A percentile compares a stretch with the other conserved stretches of the same genome.
These are phyloP conservation scores for Camellia sinensis DNA, from an alignment of 148 eudicot genomes.

Conservation along the genomic window DNA sequence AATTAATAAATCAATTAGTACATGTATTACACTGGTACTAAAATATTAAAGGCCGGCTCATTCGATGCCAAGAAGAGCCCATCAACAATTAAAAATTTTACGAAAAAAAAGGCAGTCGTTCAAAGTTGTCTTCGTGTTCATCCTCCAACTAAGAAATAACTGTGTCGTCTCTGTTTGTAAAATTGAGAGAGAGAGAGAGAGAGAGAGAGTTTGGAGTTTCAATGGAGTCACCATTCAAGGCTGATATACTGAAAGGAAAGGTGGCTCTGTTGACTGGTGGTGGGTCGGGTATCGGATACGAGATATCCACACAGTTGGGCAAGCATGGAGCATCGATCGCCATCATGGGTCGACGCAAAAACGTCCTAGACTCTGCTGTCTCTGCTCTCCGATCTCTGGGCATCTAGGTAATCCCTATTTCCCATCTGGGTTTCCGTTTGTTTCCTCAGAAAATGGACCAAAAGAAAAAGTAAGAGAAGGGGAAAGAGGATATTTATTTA, in stretches of 20 bases:
- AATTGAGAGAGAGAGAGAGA: background rate
- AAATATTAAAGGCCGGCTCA: too few species aligned
- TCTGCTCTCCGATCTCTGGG: slow-evolving; percentile 51
- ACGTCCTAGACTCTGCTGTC: slow-evolving; percentile 61
- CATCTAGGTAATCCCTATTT: slow-evolving; percentile 35
- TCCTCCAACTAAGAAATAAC: too few species aligned
- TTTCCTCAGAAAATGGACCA: background rate
- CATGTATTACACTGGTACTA: too few species aligned
- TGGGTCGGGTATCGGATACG: slow-evolving; percentile 75
- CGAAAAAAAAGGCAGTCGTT: too few species aligned
- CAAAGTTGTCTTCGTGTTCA: too few species aligned
- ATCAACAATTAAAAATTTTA: too few species aligned
- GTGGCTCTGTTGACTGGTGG: slow-evolving; percentile 71
- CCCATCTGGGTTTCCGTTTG: slow-evolving; percentile 1
- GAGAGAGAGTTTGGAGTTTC: background rate
- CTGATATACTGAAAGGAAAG: slow-evolving; percentile 51
- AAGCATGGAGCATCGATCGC: slow-evolving; percentile 69
- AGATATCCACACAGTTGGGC: slow-evolving; percentile 56
- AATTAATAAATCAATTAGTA: too few species aligned
- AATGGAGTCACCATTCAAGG: slow-evolving; percentile 68
- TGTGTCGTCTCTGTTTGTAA: background rate
- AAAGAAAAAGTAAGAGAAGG: background rate
- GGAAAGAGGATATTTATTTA: background rate
- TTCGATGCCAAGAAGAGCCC: too few species aligned
- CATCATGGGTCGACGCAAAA: slow-evolving; percentile 69